A percentile compares a stretch with the other conserved stretches of the same genome.
Evolutionary conservation across 2,329 filamentous ascomycete species (phyloP).

Genomic region (Colletotrichum kahawae): DNA sequence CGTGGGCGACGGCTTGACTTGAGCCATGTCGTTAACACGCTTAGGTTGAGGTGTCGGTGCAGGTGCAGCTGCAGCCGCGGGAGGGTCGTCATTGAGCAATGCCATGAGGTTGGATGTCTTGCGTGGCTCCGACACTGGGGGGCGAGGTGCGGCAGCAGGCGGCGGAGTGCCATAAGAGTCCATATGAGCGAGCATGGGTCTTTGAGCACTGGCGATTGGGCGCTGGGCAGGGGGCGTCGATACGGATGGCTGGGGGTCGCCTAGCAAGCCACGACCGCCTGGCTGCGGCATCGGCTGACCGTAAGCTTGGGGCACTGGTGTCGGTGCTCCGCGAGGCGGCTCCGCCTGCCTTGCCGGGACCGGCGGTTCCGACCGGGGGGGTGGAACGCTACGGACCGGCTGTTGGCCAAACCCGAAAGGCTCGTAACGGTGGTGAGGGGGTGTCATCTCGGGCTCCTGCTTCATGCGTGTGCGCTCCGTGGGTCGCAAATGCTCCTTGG

Average conservation of each 20-base stretch:
- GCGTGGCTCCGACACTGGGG: slow-evolving; percentile 50
- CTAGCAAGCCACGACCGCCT: slow-evolving; percentile 43
- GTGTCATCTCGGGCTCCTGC: slow-evolving; percentile 53
- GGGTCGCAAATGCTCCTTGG: slow-evolving; percentile 35
- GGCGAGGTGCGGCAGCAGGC: slow-evolving; percentile 43
- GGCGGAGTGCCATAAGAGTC: slow-evolving; percentile 41
- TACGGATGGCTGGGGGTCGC: slow-evolving; percentile 38
- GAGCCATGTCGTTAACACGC: slow-evolving; percentile 53
- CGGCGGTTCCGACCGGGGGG: slow-evolving; percentile 45
- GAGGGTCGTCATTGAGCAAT: slow-evolving; percentile 64
- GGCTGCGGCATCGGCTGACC: slow-evolving; percentile 44
- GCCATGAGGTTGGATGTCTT: slow-evolving; percentile 70
- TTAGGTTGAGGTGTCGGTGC: slow-evolving; percentile 41
- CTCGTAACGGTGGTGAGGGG: slow-evolving; percentile 47
- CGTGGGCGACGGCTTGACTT: slow-evolving; percentile 49
- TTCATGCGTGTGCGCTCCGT: slow-evolving; percentile 40
- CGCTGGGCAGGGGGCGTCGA: slow-evolving; percentile 31
- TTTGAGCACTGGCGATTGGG: slow-evolving; percentile 16
- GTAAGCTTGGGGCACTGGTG: slow-evolving; percentile 37
- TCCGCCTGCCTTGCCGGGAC: slow-evolving; percentile 47
- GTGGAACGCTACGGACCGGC: slow-evolving; percentile 36
- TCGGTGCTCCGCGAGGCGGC: slow-evolving; percentile 38
- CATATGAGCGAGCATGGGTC: slow-evolving; percentile 34
- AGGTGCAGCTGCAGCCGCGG: slow-evolving; percentile 33
- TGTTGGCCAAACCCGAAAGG: slow-evolving; percentile 45